Conservation (phyloP, 2,329 filamentous ascomycete genomes). For the Colletotrichum navitas region DNA sequence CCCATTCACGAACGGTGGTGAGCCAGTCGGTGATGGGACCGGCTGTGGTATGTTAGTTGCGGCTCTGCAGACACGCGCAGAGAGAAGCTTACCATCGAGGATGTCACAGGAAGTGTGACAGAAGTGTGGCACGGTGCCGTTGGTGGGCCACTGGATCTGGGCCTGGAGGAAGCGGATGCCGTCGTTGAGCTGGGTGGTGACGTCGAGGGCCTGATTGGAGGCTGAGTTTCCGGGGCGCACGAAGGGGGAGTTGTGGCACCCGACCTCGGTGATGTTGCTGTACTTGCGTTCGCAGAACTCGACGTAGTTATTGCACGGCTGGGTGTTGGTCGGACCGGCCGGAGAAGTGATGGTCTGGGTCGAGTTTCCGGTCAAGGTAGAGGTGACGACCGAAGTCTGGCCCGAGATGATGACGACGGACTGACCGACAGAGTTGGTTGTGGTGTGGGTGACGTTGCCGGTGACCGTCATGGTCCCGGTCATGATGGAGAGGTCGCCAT, state of each 20-base stretch:
- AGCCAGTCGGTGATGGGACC: conserved; percentile 84
- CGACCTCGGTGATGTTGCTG: conserved; percentile 84
- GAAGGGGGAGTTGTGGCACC: conserved; percentile 87
- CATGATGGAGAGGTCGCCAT: conserved; percentile 43
- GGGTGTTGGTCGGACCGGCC: conserved; percentile 73
- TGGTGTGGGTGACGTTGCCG: conserved; percentile 48
- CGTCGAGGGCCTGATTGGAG: conserved; percentile 78
- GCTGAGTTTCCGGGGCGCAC: conserved; percentile 76
- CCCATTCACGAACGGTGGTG: conserved; percentile 76
- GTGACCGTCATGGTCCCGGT: conserved; percentile 53
- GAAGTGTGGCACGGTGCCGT: conserved; percentile 72
- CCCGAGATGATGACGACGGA: conserved; percentile 62
- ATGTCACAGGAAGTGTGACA: conserved; percentile 89
- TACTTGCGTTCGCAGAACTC: conserved; percentile 84
- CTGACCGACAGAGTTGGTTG: conserved; percentile 48
- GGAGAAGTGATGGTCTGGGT: conserved; percentile 57
- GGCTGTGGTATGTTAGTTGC: conserved; percentile 52
- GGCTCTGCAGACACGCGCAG: too few relatives aligned
- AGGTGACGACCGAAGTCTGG: conserved; percentile 56
- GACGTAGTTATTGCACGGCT: conserved; percentile 82
- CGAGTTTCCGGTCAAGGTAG: conserved; percentile 55
- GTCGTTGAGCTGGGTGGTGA: conserved; percentile 81
- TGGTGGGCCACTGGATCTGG: conserved; percentile 70
- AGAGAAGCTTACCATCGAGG: conserved; percentile 65
- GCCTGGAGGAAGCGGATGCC: conserved; percentile 75